Base-by-base conservation (phyloP, 208 protist species). In the Leptomonas pyrrhocoris region DNA sequence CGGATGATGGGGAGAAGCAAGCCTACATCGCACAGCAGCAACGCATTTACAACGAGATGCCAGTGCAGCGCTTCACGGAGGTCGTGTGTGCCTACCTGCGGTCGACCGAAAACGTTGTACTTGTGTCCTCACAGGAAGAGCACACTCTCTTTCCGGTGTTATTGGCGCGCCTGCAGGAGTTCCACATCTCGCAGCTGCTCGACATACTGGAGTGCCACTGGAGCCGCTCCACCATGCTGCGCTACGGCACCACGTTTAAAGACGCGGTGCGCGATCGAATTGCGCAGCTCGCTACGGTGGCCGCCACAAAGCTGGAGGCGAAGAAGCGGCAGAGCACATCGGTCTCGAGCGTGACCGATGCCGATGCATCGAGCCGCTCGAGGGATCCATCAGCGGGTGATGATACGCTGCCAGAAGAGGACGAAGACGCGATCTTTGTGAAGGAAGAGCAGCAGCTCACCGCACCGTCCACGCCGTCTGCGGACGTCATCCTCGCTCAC, bases 91-190 rank as follows among this genome's bases (percentile, higher is more conserved):
- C 81, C 25, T 94, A 94, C 55, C 67, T 91, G 51, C 77, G 79
- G 30, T 72, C 84, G 0, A 84, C 85, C 8, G 61, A 79, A 16
- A 88, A 88, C 61, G 48, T 75, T 5, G 58, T 51, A 11, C 69
- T 92, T 21, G 89, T 94, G 11, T 85, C 80, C 15, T 72, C 75
- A 13, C 48, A 80, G n/a, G 86, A 92, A 49, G 86, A 94, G 58
- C 81, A 90, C 59, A 46, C 76, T 8, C 31, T 94, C 16, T 94
- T 94, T 59, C 89, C 89, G 16, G 86, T 91, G 7, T 40, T 94
- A 25, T 51, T 81, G 19, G 77, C 87, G 6, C 80, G 86, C 15
- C 56, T 92, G 5, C 53, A 66, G 21, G 80, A 92, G 56, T 62
- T 89, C n/a, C 67, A 74, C 34, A 40, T 92, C 2, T 30, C 58